Evolutionary conservation across 768 basidiomycete genomes (phyloP), one percentile per base, ranked within the genome.

Genomic region (Porphyrellus cyaneotinctus): DNA sequence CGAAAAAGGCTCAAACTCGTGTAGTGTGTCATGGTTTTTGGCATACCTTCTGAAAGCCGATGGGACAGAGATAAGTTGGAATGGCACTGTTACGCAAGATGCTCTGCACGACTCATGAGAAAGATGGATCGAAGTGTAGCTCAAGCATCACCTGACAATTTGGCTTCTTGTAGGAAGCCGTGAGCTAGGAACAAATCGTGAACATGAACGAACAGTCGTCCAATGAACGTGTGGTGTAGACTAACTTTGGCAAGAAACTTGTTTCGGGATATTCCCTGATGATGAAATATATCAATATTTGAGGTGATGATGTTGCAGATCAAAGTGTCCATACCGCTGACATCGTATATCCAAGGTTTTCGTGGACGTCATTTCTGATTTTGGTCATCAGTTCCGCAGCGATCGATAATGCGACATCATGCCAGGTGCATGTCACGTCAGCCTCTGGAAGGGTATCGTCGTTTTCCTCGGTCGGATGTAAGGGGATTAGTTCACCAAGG

Each of bases 211-310:
- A 30, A 20, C 24, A 26, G 17, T 13, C 8, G 15, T n/a, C 3
- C 7, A n/a, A 30, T 20, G 33, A 17, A 43, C 13, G 9, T 10
- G 47, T 32, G 44, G 23, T 18, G 47, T 63, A 44, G 49, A 47
- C 63, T 28, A 3, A 91, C 92, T 80, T 99, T 99, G 0, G 97
- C 90, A 23, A 98, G 76, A 60, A 95, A 95, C 68, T 97, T 97
- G 64, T 95, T 97, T 63, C 92, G 78, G 14, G 91, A 83, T 51
- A 97, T 85, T 2, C 94, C 94, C 91, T 94, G 31, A 4, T 94
- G 31, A 4, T 14, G 36, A 38, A 18, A 43, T 30, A 31, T 42
- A 23, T 42, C 5, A 12, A 14, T 24, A 37, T 26, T 38, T 4
- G 4, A 14, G 9, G 7, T 43, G 4, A 26, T 8, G 23, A 33